phyloP scores from a whole-genome alignment of 306 rosid species.

The Begonia peltatifolia region DNA sequence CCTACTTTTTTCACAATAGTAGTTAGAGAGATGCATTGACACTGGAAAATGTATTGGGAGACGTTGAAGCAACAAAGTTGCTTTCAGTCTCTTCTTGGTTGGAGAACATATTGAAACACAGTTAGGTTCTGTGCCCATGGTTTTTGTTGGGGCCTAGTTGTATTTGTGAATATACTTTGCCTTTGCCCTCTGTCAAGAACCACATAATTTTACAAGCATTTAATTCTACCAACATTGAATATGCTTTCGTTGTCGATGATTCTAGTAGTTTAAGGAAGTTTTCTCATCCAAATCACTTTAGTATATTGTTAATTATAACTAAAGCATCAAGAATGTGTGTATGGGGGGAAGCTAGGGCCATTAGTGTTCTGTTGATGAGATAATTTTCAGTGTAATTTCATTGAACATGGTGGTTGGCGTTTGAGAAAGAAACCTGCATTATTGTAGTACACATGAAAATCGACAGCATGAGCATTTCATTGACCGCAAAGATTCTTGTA shows the following conservation, averaged over 20 bases:
- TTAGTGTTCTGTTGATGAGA: too few species aligned
- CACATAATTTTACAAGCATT: neutral
- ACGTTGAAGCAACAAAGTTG: neutral
- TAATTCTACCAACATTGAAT: neutral
- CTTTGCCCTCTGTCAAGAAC: slow-evolving; percentile 45
- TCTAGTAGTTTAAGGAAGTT: neutral
- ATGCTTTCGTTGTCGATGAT: neutral
- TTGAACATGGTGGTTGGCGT: too few species aligned
- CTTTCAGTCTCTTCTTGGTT: neutral
- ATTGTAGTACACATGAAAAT: neutral
- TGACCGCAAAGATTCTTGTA: slow-evolving; percentile 6
- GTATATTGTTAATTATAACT: too few species aligned
- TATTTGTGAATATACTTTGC: slow-evolving; percentile 6
- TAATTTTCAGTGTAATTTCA: too few species aligned
- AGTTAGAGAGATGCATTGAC: too few species aligned
- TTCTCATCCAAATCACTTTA: too few species aligned
- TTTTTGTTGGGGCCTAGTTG: neutral
- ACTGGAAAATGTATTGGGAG: too few species aligned
- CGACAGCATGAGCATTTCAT: slow-evolving; percentile 1
- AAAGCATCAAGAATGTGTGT: too few species aligned
- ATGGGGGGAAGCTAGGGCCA: too few species aligned
- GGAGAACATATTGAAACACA: neutral
- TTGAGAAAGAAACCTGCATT: neutral
- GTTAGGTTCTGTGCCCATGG: slow-evolving; percentile 9
- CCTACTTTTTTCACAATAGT: too few species aligned